Evolutionary conservation across 805 yeast species (phyloP), one percentile per base, ranked within the genome.

Genomic region (Suhomyces sp.): DNA sequence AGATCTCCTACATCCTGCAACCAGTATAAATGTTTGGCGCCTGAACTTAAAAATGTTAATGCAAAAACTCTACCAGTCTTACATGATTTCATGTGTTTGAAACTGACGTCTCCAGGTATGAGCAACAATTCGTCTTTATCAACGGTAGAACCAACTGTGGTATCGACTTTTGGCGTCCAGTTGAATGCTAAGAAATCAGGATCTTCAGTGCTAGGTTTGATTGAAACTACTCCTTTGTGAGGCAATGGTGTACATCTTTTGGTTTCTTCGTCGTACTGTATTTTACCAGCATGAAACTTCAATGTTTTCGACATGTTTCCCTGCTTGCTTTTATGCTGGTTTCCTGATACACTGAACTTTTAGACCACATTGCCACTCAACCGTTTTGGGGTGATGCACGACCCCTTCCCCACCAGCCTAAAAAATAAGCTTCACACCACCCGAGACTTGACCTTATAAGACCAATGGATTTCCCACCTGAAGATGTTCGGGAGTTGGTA

Each of bases 31-130:
- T 74, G 72, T 59, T 74, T 79, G 54, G 86, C 85, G 47, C 88
- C 87, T 26, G 89, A 80, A 53, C 84, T 76, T 58, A 77, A 73
- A 66, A 86, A 86, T 54, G 81, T 79, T 69, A 87, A 76, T 23
- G 85, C 84, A 59, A 83, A 85, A 13, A 90, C 91, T 55, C 97
- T 77, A 13, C 96, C 97, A 0, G 90, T 81, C 44, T 72, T 79
- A 68, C 96, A 87, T 27, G 88, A 82, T 48, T 76, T 68, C 44
- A 88, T 82, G 51, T 82, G 88, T 56, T 81, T 80, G 84, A 91
- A 88, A 44, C 86, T 82, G 49, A 88, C 93, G 63, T 90, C 97
- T 1, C 96, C 96, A 0, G 96, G 94, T 59, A 90, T 84, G 44
- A 90, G 81, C 58, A 89, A 74, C 54, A 88, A 75, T 57, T 86